Evolutionary conservation across 2,329 filamentous ascomycete species (phyloP).

Genomic region (Calonectria hongkongensis): DNA sequence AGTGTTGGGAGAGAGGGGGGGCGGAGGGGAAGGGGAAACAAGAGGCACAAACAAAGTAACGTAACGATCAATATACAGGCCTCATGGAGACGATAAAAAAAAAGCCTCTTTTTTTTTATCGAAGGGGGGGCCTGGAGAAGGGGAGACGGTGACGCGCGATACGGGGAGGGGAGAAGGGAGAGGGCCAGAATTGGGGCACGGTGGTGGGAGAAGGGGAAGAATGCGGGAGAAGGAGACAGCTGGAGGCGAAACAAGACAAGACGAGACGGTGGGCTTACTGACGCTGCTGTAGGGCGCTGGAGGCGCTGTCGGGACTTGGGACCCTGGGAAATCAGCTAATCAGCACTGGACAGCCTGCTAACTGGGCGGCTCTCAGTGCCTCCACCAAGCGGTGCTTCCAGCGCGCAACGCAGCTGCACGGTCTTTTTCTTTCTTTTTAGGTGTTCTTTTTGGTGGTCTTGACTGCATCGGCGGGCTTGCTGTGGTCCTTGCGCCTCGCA

Average conservation of each 20-base stretch:
- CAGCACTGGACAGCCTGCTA: conserved; percentile 30
- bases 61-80: conserved; percentile 61
- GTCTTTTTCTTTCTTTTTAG: conserved; percentile 7
- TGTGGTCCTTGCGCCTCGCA: not conserved
- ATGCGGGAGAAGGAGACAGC: conserved; percentile 45
- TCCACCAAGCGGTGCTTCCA: conserved; percentile 10
- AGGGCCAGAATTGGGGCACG: conserved; percentile 47
- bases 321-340: conserved; percentile 29
- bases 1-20: conserved; percentile 30
- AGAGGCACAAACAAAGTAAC: conserved; percentile 57
- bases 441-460: not conserved
- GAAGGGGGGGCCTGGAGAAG: conserved; percentile 54
- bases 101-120: conserved; percentile 45
- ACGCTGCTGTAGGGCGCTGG: conserved; percentile 26
- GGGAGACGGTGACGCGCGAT: conserved; percentile 51
- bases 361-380: conserved; percentile 24
- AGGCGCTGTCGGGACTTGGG: conserved; percentile 11
- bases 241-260: conserved; percentile 42
- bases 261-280: conserved; percentile 29
- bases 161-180: conserved; percentile 51
- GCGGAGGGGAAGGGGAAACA: conserved; percentile 48
- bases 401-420: conserved; percentile 17
- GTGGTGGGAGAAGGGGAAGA: conserved; percentile 47
- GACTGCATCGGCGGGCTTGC: not conserved
- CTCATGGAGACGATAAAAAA: conserved; percentile 56